Evolutionary conservation across 1,284 basidiomycete species (phyloP).

Genomic region (Cutaneotrichosporon cavernicola): DNA sequence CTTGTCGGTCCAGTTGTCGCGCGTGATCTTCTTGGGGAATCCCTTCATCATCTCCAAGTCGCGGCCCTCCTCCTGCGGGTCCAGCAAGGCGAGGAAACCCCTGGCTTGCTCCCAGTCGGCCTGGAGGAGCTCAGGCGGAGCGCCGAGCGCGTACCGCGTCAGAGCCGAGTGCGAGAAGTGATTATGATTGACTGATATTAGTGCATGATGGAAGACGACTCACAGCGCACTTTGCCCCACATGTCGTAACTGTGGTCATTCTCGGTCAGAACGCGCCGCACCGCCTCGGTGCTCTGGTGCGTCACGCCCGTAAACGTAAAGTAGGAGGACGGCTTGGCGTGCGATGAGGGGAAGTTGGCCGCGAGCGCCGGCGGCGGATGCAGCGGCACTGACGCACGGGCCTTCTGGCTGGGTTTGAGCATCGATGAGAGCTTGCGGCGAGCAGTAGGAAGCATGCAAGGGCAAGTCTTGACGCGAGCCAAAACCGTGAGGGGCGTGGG

Average conservation of each 20-base stretch:
- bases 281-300: slow-evolving; percentile 55
- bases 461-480: neutral
- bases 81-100: slow-evolving; percentile 56
- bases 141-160: slow-evolving; percentile 65
- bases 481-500: neutral
- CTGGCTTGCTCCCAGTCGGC: slow-evolving; percentile 46
- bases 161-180: slow-evolving; percentile 59
- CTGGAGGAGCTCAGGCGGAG: slow-evolving; percentile 58
- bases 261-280: slow-evolving; percentile 59
- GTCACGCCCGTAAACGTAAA: slow-evolving; percentile 58
- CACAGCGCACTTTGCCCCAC: slow-evolving; percentile 53
- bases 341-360: slow-evolving; percentile 36
- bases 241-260: slow-evolving; percentile 63
- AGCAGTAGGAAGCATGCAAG: neutral
- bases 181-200: slow-evolving; percentile 57
- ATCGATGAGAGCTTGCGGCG: neutral
- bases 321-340: slow-evolving; percentile 32
- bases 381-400: neutral
- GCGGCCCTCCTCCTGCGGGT: slow-evolving; percentile 51
- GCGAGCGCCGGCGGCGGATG: slow-evolving; percentile 15
- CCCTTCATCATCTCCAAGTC: slow-evolving; percentile 26
- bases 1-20: slow-evolving; percentile 58
- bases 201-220: slow-evolving; percentile 6
- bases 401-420: neutral
- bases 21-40: slow-evolving; percentile 35